Percentiles rank a stretch among this genome's conserved stretches.
Evolutionary conservation across 768 basidiomycete genomes (phyloP).

Genomic region (Tricholoma sp.): DNA sequence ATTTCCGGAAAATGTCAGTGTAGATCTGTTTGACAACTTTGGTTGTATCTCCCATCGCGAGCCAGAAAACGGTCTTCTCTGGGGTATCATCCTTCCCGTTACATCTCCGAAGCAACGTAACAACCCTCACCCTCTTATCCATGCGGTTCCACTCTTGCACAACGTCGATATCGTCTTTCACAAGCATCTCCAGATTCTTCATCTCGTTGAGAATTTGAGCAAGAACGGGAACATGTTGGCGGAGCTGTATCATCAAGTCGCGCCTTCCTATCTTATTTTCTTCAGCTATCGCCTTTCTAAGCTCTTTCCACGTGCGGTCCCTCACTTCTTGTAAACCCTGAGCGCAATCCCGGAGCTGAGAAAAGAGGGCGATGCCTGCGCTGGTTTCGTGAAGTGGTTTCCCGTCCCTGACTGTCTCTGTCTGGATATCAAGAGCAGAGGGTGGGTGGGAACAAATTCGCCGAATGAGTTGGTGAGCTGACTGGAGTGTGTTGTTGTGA

Average conservation of each 20-base stretch:
- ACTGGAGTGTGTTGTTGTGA: background rate
- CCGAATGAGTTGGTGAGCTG: background rate
- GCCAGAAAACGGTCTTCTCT: too few relatives aligned
- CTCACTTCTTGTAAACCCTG: background rate
- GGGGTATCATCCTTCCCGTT: background rate
- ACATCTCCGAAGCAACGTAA: background rate
- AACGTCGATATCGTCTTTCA: background rate
- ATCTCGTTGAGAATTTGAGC: background rate
- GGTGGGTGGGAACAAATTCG: background rate
- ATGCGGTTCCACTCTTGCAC: background rate
- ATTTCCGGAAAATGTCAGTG: too few relatives aligned
- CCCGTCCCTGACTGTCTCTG: constrained; percentile 10
- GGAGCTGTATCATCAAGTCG: background rate
- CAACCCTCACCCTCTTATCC: background rate
- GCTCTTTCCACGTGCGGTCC: background rate
- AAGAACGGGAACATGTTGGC: background rate
- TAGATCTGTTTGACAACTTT: too few relatives aligned
- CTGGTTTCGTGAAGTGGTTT: constrained; percentile 10
- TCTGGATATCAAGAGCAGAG: constrained; percentile 12
- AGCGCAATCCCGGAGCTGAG: background rate
- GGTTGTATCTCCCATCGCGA: too few relatives aligned
- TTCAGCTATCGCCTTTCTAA: background rate
- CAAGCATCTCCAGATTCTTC: background rate
- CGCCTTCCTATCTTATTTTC: background rate
- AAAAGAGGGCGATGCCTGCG: constrained; percentile 2